Evolutionary conservation across 75 land plant species (phyloP).

Genomic region (Selaginella tamariscina): DNA sequence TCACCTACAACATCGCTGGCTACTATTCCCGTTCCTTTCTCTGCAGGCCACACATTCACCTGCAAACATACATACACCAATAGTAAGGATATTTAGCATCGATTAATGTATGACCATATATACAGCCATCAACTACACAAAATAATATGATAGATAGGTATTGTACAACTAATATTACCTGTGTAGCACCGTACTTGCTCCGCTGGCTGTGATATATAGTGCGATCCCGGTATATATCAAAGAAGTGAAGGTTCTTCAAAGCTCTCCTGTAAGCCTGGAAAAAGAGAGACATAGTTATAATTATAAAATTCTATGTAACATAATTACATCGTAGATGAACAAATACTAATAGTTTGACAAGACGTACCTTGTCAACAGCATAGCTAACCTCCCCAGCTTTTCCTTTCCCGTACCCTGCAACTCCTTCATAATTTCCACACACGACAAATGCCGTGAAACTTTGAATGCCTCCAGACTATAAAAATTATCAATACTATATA

Average conservation of each 20-base stretch:
- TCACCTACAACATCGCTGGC: constrained; percentile 63
- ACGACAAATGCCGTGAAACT: constrained; percentile 71
- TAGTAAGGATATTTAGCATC: not conserved
- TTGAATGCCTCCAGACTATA: constrained; percentile 67
- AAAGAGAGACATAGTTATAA: not conserved
- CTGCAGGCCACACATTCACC: constrained; percentile 86
- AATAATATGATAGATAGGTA: not conserved
- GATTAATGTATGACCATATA: not conserved
- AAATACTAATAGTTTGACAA: too few relatives aligned
- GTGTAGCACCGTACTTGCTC: constrained; percentile 54
- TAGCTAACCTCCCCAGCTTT: constrained; percentile 52
- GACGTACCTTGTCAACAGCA: constrained; percentile 51
- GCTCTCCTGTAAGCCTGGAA: constrained; percentile 69
- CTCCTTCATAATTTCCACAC: constrained; percentile 86
- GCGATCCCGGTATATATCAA: constrained; percentile 71
- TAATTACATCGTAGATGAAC: too few relatives aligned
- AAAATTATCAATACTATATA: not conserved
- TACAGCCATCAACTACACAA: not conserved
- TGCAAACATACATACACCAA: constrained; percentile 15
- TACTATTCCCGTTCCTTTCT: constrained; percentile 50
- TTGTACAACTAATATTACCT: constrained; percentile 33
- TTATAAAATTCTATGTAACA: not conserved
- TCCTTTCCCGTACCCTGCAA: constrained; percentile 80
- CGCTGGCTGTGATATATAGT: constrained; percentile 73
- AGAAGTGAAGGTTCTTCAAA: constrained; percentile 74